phyloP scores from a whole-genome alignment of 495 filamentous ascomycete species.

The Hypoxylon fragiforme region DNA sequence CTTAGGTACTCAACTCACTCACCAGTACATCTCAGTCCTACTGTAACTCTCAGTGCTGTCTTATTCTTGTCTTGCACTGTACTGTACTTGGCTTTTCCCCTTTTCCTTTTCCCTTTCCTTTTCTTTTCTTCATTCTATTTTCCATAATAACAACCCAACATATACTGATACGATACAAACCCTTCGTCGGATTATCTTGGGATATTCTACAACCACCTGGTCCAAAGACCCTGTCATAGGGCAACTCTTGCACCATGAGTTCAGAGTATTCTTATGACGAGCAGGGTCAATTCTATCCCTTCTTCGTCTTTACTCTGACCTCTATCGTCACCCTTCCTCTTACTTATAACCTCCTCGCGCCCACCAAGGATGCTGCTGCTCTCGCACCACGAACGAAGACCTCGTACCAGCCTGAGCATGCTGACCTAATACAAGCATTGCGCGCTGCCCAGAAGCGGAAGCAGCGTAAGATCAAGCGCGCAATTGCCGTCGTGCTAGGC shows the following conservation, averaged over 20 bases:
- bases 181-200: no score
- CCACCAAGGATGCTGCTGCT: conserved; percentile 68
- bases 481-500: conserved; percentile 71
- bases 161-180: conserved; percentile 8
- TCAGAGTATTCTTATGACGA: conserved; percentile 99
- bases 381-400: conserved; percentile 58
- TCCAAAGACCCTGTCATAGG: conserved; percentile 36
- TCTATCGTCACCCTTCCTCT: conserved; percentile 87
- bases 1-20: neutral
- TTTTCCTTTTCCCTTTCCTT: no score
- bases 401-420: conserved; percentile 80
- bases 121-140: neutral
- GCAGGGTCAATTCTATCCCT: conserved; percentile 98
- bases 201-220: conserved; percentile 3
- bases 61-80: no score
- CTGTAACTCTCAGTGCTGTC: no score
- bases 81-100: no score
- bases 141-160: no score
- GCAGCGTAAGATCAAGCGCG: conserved; percentile 87
- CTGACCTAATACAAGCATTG: conserved; percentile 79
- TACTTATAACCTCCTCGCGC: conserved; percentile 81
- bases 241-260: conserved; percentile 67
- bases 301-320: conserved; percentile 91
- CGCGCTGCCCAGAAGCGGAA: conserved; percentile 87
- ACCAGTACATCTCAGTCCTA: no score